phyloP scores from a whole-genome alignment of 257 asterid genomes.

The Verbena officinalis region DNA sequence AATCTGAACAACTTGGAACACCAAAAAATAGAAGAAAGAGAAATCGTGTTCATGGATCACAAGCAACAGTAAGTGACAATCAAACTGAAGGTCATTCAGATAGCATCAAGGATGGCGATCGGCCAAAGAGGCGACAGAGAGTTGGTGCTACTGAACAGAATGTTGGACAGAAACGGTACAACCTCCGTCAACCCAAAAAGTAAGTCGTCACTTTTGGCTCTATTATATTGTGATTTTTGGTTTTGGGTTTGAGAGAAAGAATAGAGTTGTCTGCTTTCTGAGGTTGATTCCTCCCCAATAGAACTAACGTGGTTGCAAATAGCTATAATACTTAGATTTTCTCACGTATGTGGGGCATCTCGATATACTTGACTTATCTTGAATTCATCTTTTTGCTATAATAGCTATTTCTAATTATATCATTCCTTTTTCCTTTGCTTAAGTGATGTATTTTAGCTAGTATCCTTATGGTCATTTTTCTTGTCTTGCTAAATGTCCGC shows the following conservation, averaged over 20 bases:
- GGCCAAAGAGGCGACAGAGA: conserved; percentile 71
- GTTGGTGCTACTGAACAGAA: conserved; percentile 49
- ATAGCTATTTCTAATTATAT: not conserved
- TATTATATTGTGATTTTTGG: conserved; percentile 12
- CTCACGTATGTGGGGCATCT: not conserved
- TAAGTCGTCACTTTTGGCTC: conserved; percentile 33
- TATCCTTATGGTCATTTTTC: conserved; percentile 14
- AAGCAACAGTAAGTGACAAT: conserved; percentile 62
- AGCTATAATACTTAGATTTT: not conserved
- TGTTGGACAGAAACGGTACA: conserved; percentile 73
- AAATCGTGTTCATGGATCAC: conserved; percentile 45
- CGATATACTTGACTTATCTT: conserved; percentile 4
- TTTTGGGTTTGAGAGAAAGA: conserved; percentile 3
- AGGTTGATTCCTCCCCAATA: not conserved
- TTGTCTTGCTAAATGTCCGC: conserved; percentile 12
- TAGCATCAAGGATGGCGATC: conserved; percentile 58
- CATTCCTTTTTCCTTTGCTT: conserved; percentile 7
- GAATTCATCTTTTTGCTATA: not conserved
- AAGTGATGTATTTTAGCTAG: not conserved
- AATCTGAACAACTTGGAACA: conserved; percentile 50
- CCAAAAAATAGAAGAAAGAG: conserved; percentile 65
- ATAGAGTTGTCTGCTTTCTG: not conserved
- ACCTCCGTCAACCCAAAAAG: conserved; percentile 78
- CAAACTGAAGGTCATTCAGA: conserved; percentile 72
- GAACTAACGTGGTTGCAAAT: not conserved